Base-by-base conservation (phyloP, 75 land plant genomes). In the Cryptomeria japonica region DNA sequence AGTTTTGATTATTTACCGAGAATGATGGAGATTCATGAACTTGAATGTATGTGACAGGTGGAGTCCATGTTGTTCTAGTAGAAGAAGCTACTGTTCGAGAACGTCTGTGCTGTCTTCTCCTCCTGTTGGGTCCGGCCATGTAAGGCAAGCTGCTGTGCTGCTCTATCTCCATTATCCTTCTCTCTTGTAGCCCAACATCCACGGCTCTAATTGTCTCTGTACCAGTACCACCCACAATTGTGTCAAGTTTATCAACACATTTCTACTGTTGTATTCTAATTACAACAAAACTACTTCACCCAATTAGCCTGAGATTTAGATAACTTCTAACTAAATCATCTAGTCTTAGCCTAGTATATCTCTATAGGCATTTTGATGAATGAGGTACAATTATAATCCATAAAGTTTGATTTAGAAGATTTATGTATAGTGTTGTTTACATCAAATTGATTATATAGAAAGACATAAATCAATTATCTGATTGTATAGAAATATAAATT, bases 11-110 rank as follows among this genome's bases (percentile, higher is more conserved):
- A 16, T 61, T 87, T 34, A 89, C 89, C 18, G 86, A 88, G 75
- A 89, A 89, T n/a, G 89, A 37, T 15, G 38, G 18, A 38, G 86
- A 88, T 55, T 89, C 89, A 46, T 88, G 64, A n/a, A 89, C 15
- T 38, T 83, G 89, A 39, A 89, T 11, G 58, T 89, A 89, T 41
- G 91, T 86, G 73, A 85, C 34, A 25, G 32, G 84, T 3, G 51
- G 84, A 28, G 13, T 75, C 16, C 36, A 34, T 32, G 13, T 25
- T 34, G 37, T 32, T 75, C 15, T 15, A 32, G 76, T 3, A 12
- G 76, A 2, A 13, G 19, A 25, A 25, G 51, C 13, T 47, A 47
- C 16, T 12, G 28, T 68, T 34, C 38, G 14, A 25, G 34, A 25
- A 75, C 37, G 77, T 75, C 5, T 34, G 14, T 34, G 37, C 0